Percentiles rank a stretch among this genome's conserved stretches.
Conservation (phyloP, 257 asterid genomes). For the Jasminum sambac region DNA sequence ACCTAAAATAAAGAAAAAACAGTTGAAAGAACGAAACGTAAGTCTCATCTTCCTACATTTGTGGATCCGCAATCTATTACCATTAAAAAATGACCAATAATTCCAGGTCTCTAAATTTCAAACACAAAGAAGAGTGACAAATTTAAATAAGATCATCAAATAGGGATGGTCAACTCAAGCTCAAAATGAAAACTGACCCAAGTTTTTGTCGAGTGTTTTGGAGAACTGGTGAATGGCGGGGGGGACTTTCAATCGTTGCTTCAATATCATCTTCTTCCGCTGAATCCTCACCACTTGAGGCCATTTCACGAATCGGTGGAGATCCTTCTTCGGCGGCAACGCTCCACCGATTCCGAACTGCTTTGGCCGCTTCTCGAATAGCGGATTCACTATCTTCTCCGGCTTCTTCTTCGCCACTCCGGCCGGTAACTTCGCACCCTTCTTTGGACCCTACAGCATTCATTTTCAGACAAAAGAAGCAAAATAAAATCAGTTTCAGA, state of each 20-base stretch:
- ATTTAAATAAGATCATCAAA: not conserved
- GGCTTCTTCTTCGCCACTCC: slow-evolving; percentile 43
- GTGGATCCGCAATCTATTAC: too few species aligned
- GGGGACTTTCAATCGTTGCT: slow-evolving; percentile 47
- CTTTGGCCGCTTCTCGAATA: slow-evolving; percentile 57
- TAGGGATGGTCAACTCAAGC: not conserved
- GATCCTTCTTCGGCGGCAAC: slow-evolving; percentile 58
- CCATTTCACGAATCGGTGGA: slow-evolving; percentile 56
- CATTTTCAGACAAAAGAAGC: not conserved
- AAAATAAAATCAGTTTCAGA: not conserved
- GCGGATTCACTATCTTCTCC: slow-evolving; percentile 46
- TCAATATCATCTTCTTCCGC: slow-evolving; percentile 50
- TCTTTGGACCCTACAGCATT: slow-evolving; percentile 52
- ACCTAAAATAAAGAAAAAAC: not conserved
- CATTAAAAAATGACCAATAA: too few species aligned
- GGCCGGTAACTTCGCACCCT: slow-evolving; percentile 45
- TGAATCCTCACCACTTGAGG: slow-evolving; percentile 63
- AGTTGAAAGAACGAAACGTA: too few species aligned
- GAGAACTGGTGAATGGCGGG: slow-evolving; percentile 65
- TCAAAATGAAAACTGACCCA: slow-evolving; percentile 29
- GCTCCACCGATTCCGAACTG: slow-evolving; percentile 61
- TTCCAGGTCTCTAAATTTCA: too few species aligned
- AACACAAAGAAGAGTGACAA: not conserved
- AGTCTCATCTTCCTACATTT: too few species aligned
- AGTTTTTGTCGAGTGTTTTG: slow-evolving; percentile 48